These are phyloP conservation scores for Isoetes engelmannii DNA, from an alignment of 83 land plant genomes.

Conservation along the genomic window DNA sequence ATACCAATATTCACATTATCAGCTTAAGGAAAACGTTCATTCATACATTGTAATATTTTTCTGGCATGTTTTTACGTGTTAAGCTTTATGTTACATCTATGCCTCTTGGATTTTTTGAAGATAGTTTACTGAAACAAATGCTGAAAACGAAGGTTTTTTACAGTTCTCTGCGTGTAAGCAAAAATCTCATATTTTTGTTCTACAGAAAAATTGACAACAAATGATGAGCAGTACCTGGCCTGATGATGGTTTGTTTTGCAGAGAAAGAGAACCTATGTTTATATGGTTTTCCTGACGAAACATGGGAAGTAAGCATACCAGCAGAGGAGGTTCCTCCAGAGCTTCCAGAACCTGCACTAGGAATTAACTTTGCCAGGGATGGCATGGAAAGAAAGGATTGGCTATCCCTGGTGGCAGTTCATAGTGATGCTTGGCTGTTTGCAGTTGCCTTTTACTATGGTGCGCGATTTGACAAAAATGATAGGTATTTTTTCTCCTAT, in stretches of 20 bases:
- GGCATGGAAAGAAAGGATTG: constrained; percentile 6
- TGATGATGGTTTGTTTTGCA: not conserved
- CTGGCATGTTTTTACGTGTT: too few species aligned
- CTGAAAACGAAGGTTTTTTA: too few species aligned
- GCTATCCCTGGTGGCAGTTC: constrained; percentile 14
- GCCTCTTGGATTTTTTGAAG: too few species aligned
- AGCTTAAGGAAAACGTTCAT: too few species aligned
- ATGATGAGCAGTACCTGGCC: too few species aligned
- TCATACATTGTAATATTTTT: too few species aligned
- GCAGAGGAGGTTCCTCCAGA: constrained; percentile 15
- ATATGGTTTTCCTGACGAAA: not conserved
- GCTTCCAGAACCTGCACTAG: constrained; percentile 14
- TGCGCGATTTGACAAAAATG: constrained; percentile 9
- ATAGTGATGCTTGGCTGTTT: constrained; percentile 13
- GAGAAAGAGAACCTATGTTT: constrained; percentile 14
- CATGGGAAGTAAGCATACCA: constrained; percentile 5
- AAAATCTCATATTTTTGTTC: too few species aligned
- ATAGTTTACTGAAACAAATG: too few species aligned
- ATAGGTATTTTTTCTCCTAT: constrained; percentile 21
- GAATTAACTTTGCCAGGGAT: constrained; percentile 12
- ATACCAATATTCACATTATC: too few species aligned
- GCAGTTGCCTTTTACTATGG: constrained; percentile 13
- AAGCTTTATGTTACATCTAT: too few species aligned
- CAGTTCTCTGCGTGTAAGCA: too few species aligned
- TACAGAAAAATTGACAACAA: too few species aligned